A percentile compares a stretch with the other conserved stretches of the same genome.
These are phyloP conservation scores for Fallopia convolvulus DNA, from an alignment of 148 eudicot species.

Conservation along the genomic window DNA sequence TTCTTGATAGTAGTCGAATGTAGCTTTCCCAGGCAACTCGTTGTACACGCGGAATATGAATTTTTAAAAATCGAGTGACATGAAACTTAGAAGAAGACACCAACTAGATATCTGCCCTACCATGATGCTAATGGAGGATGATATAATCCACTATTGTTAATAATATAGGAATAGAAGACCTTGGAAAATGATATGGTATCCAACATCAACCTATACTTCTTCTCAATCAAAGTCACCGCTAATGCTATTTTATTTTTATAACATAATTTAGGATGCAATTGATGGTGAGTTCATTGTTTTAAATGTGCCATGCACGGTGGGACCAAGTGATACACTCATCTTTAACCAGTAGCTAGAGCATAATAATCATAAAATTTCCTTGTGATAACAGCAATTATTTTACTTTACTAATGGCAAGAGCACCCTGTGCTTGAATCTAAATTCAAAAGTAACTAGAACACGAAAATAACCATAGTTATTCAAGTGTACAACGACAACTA, in stretches of 20 bases:
- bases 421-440: too few relatives aligned
- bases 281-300: neutral
- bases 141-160: neutral
- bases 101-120: neutral
- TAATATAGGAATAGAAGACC: neutral
- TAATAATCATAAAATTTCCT: too few relatives aligned
- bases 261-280: neutral
- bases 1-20: neutral
- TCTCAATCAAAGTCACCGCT: too few relatives aligned
- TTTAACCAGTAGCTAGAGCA: neutral
- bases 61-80: neutral
- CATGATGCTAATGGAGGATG: neutral
- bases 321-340: neutral
- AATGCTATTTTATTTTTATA: neutral
- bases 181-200: neutral
- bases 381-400: too few relatives aligned
- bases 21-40: neutral
- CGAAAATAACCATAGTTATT: too few relatives aligned
- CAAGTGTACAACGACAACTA: too few relatives aligned
- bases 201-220: neutral
- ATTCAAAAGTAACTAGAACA: too few relatives aligned
- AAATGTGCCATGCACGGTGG: neutral
- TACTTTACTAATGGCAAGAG: too few relatives aligned
- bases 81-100: neutral
- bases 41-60: neutral